A percentile compares a stretch with the other conserved stretches of the same genome.
These are phyloP conservation scores for Saturnispora mendoncae DNA, from an alignment of 805 yeast species.

Conservation along the genomic window DNA sequence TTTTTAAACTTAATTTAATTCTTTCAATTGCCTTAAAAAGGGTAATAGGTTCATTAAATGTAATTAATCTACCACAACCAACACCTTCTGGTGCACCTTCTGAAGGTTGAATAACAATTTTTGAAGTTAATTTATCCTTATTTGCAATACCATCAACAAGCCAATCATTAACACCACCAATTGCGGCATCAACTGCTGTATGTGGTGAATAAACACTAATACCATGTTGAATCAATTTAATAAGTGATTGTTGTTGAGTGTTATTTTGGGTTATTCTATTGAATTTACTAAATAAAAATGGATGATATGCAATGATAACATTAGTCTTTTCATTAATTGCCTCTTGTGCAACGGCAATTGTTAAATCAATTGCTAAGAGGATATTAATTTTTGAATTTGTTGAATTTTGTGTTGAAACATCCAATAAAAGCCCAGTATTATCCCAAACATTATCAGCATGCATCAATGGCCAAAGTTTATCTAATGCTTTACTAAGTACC, in stretches of 20 bases:
- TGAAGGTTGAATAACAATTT: slow-evolving; percentile 38
- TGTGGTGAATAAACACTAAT: slow-evolving; percentile 92
- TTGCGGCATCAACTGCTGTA: slow-evolving; percentile 89
- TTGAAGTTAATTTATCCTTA: slow-evolving; percentile 11
- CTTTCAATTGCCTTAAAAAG: slow-evolving; percentile 38
- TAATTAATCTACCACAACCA: slow-evolving; percentile 77
- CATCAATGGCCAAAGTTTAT: slow-evolving; percentile 68
- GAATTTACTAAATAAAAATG: slow-evolving; percentile 85
- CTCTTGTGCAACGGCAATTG: slow-evolving; percentile 75
- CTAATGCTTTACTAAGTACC: background rate
- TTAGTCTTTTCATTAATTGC: slow-evolving; percentile 51
- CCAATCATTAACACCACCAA: slow-evolving; percentile 94
- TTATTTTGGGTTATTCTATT: slow-evolving; percentile 50
- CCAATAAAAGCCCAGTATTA: slow-evolving; percentile 85
- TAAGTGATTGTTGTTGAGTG: slow-evolving; percentile 63
- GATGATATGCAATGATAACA: slow-evolving; percentile 81
- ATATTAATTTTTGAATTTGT: slow-evolving; percentile 24
- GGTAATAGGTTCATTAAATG: slow-evolving; percentile 35
- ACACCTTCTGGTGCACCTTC: slow-evolving; percentile 37
- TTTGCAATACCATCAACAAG: slow-evolving; percentile 48
- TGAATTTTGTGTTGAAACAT: slow-evolving; percentile 35
- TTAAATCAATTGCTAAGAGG: slow-evolving; percentile 76
- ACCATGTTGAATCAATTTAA: slow-evolving; percentile 65
- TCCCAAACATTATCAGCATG: slow-evolving; percentile 91
- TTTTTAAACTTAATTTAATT: slow-evolving; percentile 44